Conservation (phyloP, 805 yeast species). For the Zygosaccharomyces pseudorouxii region DNA sequence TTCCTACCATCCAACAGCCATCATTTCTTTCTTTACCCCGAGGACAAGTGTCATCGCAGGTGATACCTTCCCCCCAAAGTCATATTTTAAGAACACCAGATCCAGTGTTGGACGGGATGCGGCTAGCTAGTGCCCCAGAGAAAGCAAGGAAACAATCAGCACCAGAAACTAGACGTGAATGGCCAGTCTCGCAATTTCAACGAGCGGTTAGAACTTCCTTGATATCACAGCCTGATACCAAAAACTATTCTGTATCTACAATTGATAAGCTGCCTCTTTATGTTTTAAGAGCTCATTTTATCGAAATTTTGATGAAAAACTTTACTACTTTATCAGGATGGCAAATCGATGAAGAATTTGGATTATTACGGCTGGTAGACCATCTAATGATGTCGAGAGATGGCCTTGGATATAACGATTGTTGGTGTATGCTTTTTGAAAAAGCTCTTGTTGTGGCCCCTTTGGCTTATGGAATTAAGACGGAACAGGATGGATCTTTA, state of each 20-base stretch:
- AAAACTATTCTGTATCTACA: conserved; percentile 12
- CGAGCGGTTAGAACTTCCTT: neutral
- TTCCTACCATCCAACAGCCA: neutral
- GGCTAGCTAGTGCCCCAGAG: neutral
- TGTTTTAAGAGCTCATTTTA: conserved; percentile 24
- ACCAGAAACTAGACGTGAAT: conserved; percentile 3
- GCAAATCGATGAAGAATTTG: conserved; percentile 33
- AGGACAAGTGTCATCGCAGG: conserved; percentile 15
- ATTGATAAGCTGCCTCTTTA: conserved; percentile 18
- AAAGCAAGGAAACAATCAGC: conserved; percentile 2
- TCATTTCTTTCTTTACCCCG: neutral
- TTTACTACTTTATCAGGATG: conserved; percentile 24
- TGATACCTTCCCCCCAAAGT: conserved; percentile 9
- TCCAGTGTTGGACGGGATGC: neutral
- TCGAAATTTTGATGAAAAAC: conserved; percentile 21
- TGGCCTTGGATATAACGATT: conserved; percentile 23
- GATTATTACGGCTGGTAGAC: conserved; percentile 38
- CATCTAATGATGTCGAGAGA: conserved; percentile 31
- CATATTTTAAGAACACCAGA: conserved; percentile 1
- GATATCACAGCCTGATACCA: neutral
- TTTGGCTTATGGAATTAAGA: conserved; percentile 7
- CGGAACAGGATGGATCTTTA: conserved; percentile 6
- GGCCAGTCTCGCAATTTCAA: neutral
- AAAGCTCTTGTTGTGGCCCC: conserved; percentile 20
- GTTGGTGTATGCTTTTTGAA: conserved; percentile 37